Percentiles rank a stretch among this genome's conserved stretches.
phyloP scores from a whole-genome alignment of 768 basidiomycete genomes.

The Boletus speciosus region DNA sequence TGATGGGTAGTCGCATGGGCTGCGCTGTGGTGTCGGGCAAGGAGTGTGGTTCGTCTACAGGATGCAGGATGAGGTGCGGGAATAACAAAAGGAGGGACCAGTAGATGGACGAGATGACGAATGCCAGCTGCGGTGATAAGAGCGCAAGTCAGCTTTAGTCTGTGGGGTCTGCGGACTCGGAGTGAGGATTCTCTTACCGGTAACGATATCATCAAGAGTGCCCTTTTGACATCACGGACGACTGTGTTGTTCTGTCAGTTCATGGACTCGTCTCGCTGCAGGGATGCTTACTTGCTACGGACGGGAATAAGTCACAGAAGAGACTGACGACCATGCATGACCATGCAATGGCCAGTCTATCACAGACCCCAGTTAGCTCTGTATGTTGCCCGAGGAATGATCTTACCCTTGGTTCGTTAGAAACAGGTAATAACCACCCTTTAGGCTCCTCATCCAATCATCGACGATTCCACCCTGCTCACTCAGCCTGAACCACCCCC shows the following conservation, averaged over 20 bases:
- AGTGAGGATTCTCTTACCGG: conserved; percentile 44
- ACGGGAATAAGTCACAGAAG: conserved; percentile 40
- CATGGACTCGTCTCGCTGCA: neutral
- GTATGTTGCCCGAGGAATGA: neutral
- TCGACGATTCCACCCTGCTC: conserved; percentile 10
- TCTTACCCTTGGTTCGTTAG: conserved; percentile 71
- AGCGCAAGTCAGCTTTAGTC: neutral
- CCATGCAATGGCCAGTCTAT: conserved; percentile 35
- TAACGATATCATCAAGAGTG: conserved; percentile 58
- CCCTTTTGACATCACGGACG: conserved; percentile 48
- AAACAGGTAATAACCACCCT: conserved; percentile 68
- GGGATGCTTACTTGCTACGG: conserved; percentile 30
- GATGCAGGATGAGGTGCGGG: conserved; percentile 56
- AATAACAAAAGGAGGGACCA: conserved; percentile 58
- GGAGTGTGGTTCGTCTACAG: neutral
- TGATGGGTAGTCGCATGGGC: conserved; percentile 44
- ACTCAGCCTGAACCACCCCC: conserved; percentile 30
- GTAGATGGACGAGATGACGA: conserved; percentile 59
- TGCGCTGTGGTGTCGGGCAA: neutral
- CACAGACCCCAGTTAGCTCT: neutral
- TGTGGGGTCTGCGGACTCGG: neutral
- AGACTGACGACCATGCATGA: conserved; percentile 40
- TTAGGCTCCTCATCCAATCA: conserved; percentile 40
- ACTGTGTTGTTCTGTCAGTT: conserved; percentile 1
- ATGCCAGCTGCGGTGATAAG: conserved; percentile 31